Base-by-base conservation (phyloP, 257 asterid species). In the Nicotiana benthamiana region DNA sequence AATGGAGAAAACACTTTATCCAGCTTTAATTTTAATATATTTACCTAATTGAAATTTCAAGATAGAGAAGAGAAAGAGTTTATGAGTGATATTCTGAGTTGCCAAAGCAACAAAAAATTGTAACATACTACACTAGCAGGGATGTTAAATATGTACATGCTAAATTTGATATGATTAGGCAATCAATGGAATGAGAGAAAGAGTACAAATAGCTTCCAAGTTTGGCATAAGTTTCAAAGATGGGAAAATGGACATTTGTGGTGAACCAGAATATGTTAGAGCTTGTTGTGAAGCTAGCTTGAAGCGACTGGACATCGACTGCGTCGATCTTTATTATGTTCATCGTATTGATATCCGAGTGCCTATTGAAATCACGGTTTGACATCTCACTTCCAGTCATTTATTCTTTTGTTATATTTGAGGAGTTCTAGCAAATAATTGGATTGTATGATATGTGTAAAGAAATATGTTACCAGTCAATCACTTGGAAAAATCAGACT, bases 361-460 rank as follows among this genome's bases (percentile, higher is more conserved):
- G 64, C 88, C 90, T 10, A 87, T 87, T 51, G 90, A 87, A 87
- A 85, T 87, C 85, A 87, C 90, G 90, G 90, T 84, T 77, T 54
- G 87, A 66, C 53, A 20, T 82, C 62, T 57, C 77, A 11, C 27
- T 18, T 2, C 28, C 11, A 64, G 20, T n/a, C 20, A 17, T 20
- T 59, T 20, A 27, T n/a, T 30, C 60, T 13, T 64, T 64, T 64
- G 6, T 32, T 66, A 9, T 30, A 30, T 30, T 65, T 32, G 75
- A 28, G 11, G 51, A 65, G 13, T 62, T 6, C 68, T 62, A 13
- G 36, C 40, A 1, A 27, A 62, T 16, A 16, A 7, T 0, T 63
- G 70, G 43, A 63, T 13, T 13, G 22, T 28, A 18, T 64, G 43
- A 34, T 64, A 27, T 28, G 46, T 28, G 48, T 64, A 16, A 30